phyloP scores from a whole-genome alignment of 768 basidiomycete species.

The Peribolospora kevripleyi region DNA sequence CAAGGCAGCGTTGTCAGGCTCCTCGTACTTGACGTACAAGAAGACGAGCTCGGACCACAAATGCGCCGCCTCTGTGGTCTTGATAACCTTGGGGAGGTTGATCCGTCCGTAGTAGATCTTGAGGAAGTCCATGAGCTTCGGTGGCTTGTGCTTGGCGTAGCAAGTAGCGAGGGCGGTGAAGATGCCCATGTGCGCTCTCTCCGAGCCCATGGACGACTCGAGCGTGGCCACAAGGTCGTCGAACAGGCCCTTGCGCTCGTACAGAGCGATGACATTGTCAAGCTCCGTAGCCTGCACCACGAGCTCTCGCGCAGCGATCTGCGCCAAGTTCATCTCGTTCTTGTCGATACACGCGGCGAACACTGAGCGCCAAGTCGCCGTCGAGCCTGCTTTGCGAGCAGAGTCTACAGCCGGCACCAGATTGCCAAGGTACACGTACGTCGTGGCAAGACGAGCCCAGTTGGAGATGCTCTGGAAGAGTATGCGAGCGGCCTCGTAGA shows the following conservation, averaged over 20 bases:
- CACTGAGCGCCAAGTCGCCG: constrained; percentile 99
- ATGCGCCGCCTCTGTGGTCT: constrained; percentile 83
- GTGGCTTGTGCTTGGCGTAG: constrained; percentile 42
- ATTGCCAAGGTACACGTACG: constrained; percentile 91
- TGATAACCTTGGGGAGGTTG: constrained; percentile 94
- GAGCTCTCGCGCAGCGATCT: constrained; percentile 96
- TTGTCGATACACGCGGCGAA: constrained; percentile 97
- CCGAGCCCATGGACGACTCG: constrained; percentile 85
- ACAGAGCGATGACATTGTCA: constrained; percentile 43
- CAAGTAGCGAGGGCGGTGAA: constrained; percentile 83
- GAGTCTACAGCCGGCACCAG: constrained; percentile 97
- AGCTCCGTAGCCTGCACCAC: constrained; percentile 53
- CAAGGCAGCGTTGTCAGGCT: constrained; percentile 91
- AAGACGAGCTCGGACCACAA: constrained; percentile 97
- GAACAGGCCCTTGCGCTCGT: constrained; percentile 78
- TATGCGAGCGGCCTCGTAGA: constrained; percentile 90
- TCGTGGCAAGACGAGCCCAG: constrained; percentile 94
- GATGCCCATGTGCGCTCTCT: constrained; percentile 96
- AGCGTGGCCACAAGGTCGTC: constrained; percentile 76
- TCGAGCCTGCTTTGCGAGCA: constrained; percentile 96
- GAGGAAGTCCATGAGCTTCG: constrained; percentile 63
- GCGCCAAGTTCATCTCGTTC: constrained; percentile 83
- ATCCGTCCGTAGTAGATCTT: constrained; percentile 49
- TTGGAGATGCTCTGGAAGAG: constrained; percentile 93
- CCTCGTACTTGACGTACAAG: constrained; percentile 95